phyloP scores from a whole-genome alignment of 176 grass and related monocot genomes.

The Aegilops sharonensis region DNA sequence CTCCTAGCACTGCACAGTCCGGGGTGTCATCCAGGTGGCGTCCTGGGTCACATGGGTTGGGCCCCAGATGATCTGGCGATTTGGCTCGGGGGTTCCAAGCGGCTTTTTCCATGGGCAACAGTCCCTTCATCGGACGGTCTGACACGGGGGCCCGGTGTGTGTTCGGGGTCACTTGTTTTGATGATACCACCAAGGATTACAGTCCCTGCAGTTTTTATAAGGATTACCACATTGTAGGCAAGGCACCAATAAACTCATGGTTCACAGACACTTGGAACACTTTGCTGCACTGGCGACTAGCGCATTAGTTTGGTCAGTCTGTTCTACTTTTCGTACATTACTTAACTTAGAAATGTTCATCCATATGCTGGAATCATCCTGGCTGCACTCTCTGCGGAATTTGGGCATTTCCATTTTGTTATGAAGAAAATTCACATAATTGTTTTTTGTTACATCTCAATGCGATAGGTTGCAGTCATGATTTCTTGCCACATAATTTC shows the following conservation, averaged over 20 bases:
- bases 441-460: neutral
- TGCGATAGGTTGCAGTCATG: neutral
- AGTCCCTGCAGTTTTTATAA: neutral
- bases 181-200: neutral
- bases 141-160: too few relatives aligned
- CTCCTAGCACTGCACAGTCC: too few relatives aligned
- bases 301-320: neutral
- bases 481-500: neutral
- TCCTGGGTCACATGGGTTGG: too few relatives aligned
- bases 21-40: too few relatives aligned
- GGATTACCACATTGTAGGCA: neutral
- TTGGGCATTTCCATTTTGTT: neutral
- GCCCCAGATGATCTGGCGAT: too few relatives aligned
- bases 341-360: conserved; percentile 7
- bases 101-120: too few relatives aligned
- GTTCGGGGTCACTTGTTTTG: neutral
- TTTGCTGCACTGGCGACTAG: neutral
- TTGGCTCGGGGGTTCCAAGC: too few relatives aligned
- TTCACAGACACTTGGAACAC: neutral
- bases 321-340: neutral
- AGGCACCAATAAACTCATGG: neutral
- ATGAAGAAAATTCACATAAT: neutral
- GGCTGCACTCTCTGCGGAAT: neutral
- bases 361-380: neutral
- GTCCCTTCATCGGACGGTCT: too few relatives aligned